Evolutionary conservation across 352 stramenopile genomes (phyloP).

Genomic region (Blastocystis hominis): DNA sequence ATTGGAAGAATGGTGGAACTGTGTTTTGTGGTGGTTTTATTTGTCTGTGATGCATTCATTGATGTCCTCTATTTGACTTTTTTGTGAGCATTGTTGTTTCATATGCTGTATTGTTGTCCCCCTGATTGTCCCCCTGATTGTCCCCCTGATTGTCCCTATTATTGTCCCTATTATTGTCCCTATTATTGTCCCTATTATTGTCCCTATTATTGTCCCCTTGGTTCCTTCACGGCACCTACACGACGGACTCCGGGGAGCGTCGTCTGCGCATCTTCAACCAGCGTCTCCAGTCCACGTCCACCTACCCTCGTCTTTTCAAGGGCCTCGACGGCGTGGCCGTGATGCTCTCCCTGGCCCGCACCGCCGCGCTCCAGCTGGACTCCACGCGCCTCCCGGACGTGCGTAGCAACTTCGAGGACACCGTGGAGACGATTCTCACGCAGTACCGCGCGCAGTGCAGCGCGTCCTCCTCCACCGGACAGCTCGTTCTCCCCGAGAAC

Average conservation of each 20-base stretch:
- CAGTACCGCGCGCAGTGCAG: conserved; percentile 33
- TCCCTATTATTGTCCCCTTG: not conserved
- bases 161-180: not conserved
- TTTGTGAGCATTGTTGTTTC: not conserved
- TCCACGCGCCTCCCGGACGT: not conserved
- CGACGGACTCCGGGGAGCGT: not conserved
- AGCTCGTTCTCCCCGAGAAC: conserved; percentile 49
- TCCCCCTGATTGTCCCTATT: not conserved
- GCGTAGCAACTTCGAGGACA: not conserved
- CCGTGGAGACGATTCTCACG: not conserved
- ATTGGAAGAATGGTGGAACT: not conserved
- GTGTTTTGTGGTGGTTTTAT: not conserved
- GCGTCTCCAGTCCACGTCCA: not conserved
- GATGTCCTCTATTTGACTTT: not conserved
- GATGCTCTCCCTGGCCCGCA: conserved; percentile 13
- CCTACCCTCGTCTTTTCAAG: conserved; percentile 44
- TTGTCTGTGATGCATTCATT: not conserved
- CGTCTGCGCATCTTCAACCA: conserved; percentile 39
- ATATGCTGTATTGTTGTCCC: no score
- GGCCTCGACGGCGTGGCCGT: conserved; percentile 4
- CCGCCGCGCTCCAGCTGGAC: not conserved
- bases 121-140: no score
- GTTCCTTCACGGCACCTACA: not conserved
- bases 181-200: not conserved
- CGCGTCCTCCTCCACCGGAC: not conserved